Conservation (phyloP, 371 early-diverging fungal genomes). For the Funneliformis caledonium region DNA sequence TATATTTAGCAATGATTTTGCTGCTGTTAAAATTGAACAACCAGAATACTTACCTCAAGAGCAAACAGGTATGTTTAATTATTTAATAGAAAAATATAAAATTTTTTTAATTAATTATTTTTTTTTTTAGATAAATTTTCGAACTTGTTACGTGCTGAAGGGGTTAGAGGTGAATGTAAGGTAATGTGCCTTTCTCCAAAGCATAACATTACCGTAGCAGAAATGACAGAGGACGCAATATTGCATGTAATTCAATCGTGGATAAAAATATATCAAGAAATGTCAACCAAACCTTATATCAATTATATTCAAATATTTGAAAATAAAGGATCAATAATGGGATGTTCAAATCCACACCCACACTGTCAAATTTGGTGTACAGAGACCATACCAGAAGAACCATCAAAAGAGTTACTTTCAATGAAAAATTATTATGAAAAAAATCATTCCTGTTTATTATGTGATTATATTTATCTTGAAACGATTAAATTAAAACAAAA, state of each 20-base stretch:
- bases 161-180: conserved; percentile 80
- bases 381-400: conserved; percentile 80
- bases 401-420: conserved; percentile 67
- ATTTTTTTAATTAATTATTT: neutral
- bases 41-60: neutral
- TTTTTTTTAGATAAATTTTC: conserved; percentile 30
- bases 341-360: conserved; percentile 95
- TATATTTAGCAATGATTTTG: conserved; percentile 89
- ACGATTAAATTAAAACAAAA: conserved; percentile 42
- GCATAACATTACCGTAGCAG: conserved; percentile 88
- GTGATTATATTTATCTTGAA: conserved; percentile 80
- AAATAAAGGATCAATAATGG: conserved; percentile 96
- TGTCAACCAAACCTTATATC: conserved; percentile 54
- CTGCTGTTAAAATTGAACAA: conserved; percentile 78
- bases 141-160: conserved; percentile 63
- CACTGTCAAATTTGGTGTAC: conserved; percentile 93
- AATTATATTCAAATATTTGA: conserved; percentile 93
- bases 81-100: neutral
- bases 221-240: conserved; percentile 72
- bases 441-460: conserved; percentile 72
- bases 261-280: conserved; percentile 61
- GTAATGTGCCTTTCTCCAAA: conserved; percentile 91
- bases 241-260: conserved; percentile 75
- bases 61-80: neutral
- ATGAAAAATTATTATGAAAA: conserved; percentile 59